Evolutionary conservation across 768 basidiomycete genomes (phyloP).

Genomic region (Cubamyces lactineus): DNA sequence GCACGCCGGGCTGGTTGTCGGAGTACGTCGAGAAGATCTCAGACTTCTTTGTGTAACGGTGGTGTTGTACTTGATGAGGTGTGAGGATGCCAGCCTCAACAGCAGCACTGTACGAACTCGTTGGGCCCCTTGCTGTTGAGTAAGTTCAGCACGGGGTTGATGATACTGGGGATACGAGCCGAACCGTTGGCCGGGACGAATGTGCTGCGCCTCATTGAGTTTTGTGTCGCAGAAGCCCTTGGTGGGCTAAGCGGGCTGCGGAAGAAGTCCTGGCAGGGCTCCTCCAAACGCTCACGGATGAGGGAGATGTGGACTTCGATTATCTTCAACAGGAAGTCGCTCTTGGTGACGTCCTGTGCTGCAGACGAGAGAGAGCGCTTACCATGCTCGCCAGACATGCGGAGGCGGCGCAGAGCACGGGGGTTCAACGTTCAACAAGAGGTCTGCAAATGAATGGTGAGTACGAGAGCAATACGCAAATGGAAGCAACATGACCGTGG

Average conservation of each 20-base stretch:
- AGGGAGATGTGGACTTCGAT: constrained; percentile 98
- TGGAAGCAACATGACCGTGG: constrained; percentile 27
- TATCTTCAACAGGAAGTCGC: constrained; percentile 97
- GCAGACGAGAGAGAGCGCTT: constrained; percentile 98
- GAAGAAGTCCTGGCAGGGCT: constrained; percentile 95
- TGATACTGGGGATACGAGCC: constrained; percentile 96
- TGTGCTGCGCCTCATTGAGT: constrained; percentile 93
- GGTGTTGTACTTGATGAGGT: constrained; percentile 96
- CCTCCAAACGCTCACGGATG: constrained; percentile 97
- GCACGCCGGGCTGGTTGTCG: constrained; percentile 98
- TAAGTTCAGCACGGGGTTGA: constrained; percentile 97
- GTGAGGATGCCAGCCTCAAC: constrained; percentile 98
- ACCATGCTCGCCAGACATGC: constrained; percentile 97
- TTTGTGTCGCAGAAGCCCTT: constrained; percentile 98
- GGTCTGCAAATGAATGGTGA: constrained; percentile 50
- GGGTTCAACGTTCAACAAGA: constrained; percentile 90
- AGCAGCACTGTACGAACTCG: constrained; percentile 98
- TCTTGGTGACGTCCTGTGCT: constrained; percentile 95
- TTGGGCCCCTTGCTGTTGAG: constrained; percentile 99
- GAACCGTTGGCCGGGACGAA: constrained; percentile 98
- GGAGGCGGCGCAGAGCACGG: constrained; percentile 95
- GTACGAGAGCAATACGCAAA: constrained; percentile 18
- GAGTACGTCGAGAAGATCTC: constrained; percentile 99
- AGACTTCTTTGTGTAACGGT: constrained; percentile 99
- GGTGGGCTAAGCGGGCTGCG: constrained; percentile 91